phyloP scores from a whole-genome alignment of 306 rosid genomes.

The Cicer yamashitae region DNA sequence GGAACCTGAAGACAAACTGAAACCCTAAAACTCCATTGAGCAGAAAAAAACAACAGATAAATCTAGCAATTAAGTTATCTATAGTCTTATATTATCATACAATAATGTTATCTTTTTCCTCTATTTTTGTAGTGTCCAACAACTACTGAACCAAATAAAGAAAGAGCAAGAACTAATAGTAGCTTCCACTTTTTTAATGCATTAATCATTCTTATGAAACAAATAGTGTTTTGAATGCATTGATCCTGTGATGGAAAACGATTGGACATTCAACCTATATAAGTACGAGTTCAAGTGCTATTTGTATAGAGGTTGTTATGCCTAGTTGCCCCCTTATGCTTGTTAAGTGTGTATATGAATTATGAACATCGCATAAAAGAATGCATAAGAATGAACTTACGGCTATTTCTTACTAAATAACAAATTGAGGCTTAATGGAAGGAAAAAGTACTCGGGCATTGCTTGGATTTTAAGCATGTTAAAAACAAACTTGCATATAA shows the following conservation, averaged over 20 bases:
- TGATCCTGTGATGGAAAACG: background rate
- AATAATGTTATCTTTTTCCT: background rate
- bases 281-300: background rate
- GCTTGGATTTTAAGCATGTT: too few relatives aligned
- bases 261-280: background rate
- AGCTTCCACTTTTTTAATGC: background rate
- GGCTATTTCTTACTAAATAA: too few relatives aligned
- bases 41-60: background rate
- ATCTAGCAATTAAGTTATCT: background rate
- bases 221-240: background rate
- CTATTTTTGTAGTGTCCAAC: background rate
- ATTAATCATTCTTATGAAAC: background rate
- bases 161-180: background rate
- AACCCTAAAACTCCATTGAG: slow-evolving; percentile 48
- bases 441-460: too few relatives aligned
- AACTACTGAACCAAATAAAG: background rate
- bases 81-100: background rate
- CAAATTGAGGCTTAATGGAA: too few relatives aligned
- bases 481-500: too few relatives aligned
- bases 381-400: too few relatives aligned
- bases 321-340: background rate
- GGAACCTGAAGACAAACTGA: slow-evolving; percentile 35
- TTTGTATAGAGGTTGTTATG: background rate
- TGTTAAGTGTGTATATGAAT: background rate
- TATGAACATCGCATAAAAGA: too few relatives aligned